Evolutionary conservation across 805 yeast species (phyloP).

Genomic region (Starmera pachycereana): DNA sequence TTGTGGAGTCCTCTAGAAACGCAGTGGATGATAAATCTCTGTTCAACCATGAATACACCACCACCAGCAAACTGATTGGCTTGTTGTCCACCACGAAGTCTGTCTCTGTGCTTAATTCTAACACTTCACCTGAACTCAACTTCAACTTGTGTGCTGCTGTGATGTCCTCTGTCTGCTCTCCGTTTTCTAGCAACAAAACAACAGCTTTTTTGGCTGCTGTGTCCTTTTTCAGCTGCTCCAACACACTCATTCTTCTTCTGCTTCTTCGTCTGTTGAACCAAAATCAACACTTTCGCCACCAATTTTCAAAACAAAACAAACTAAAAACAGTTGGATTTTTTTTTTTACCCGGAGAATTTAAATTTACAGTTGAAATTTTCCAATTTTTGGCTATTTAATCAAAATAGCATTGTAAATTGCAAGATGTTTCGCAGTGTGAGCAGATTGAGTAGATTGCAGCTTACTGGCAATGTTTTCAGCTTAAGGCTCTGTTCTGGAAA

Average conservation of each 20-base stretch:
- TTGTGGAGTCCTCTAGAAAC: constrained; percentile 65
- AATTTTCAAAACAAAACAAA: too few species aligned
- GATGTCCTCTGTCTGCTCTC: constrained; percentile 25
- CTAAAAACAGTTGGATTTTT: too few species aligned
- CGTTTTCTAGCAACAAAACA: constrained; percentile 16
- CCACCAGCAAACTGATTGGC: constrained; percentile 44
- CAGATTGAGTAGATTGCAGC: too few species aligned
- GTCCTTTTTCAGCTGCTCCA: constrained; percentile 18
- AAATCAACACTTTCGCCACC: neutral
- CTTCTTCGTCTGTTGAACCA: neutral
- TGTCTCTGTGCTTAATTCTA: constrained; percentile 37
- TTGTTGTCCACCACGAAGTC: constrained; percentile 42
- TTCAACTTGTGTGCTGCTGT: constrained; percentile 21
- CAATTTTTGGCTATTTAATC: too few species aligned
- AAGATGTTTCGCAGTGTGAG: too few species aligned
- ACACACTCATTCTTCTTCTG: neutral
- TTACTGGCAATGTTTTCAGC: too few species aligned
- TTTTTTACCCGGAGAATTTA: too few species aligned
- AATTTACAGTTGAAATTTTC: too few species aligned
- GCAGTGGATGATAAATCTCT: constrained; percentile 71
- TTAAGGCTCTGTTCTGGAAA: too few species aligned
- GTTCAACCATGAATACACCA: constrained; percentile 70
- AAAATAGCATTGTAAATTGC: too few species aligned
- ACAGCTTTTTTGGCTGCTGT: constrained; percentile 14
- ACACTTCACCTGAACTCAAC: constrained; percentile 15